Evolutionary conservation across 495 filamentous ascomycete genomes (phyloP).

Genomic region (Acidomyces sp.): DNA sequence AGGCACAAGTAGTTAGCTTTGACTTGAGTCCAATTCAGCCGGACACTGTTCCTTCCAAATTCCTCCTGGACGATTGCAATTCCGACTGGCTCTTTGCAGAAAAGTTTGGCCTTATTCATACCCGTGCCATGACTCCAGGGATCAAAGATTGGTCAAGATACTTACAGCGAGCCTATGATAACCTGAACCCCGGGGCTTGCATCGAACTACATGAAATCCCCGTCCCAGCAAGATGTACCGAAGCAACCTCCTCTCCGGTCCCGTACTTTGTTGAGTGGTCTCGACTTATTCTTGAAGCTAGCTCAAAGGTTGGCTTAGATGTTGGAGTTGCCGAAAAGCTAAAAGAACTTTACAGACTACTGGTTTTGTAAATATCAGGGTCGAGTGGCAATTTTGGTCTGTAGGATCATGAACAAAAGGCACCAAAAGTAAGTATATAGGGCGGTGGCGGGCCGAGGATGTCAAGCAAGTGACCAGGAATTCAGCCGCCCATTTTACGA

Average conservation of each 20-base stretch:
- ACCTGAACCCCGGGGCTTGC: not conserved
- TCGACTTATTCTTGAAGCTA: not conserved
- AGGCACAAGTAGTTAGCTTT: constrained; percentile 33
- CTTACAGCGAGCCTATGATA: constrained; percentile 15
- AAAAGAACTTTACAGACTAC: not conserved
- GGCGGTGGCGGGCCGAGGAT: not conserved
- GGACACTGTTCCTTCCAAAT: constrained; percentile 30
- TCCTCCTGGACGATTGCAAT: constrained; percentile 25
- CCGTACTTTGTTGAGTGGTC: too few species aligned
- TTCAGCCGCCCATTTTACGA: not conserved
- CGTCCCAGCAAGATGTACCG: too few species aligned
- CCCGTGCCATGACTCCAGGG: constrained; percentile 21
- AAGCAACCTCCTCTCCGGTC: too few species aligned
- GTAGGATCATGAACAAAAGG: constrained; percentile 7
- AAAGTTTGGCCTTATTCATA: constrained; percentile 27
- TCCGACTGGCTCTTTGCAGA: constrained; percentile 26
- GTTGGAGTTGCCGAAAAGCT: not conserved
- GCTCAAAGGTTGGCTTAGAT: too few species aligned
- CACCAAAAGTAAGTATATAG: not conserved
- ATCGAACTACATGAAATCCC: too few species aligned
- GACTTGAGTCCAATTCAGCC: constrained; percentile 52
- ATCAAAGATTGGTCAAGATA: constrained; percentile 25
- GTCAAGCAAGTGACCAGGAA: not conserved
- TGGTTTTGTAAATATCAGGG: not conserved
- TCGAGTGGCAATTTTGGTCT: not conserved